Evolutionary conservation across 169 alveolate genomes (phyloP), one percentile per base, ranked within the genome.

Genomic region (Plasmodium falciparum): DNA sequence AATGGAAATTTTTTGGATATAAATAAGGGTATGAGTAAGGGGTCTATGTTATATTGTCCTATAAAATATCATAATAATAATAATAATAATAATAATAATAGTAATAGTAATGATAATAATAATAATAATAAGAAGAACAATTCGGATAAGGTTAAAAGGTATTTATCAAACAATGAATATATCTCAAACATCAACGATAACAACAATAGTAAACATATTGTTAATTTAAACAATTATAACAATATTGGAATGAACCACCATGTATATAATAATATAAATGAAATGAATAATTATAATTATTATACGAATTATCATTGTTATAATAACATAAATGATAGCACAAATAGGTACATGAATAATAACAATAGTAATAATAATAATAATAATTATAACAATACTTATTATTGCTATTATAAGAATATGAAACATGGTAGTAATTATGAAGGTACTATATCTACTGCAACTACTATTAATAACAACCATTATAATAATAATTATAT

Each of bases 361-460:
- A 56, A 56, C 39, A 24, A 73, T 29, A 8, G 29, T 26, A n/a
- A 17, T 24, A 29, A 2, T 56, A 73, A 56, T 73, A 61, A 8
- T n/a, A 73, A 56, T 54, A 39, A 29, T 56, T n/a, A 39, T 73
- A 24, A 54, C 39, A 70, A 73, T 39, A 49, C 5, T 12, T 47
- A 22, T 45, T 11, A 73, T 29, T 15, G 15, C 15, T 24, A 17
- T 24, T 56, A 7, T 56, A 73, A n/a, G 58, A 73, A 56, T 73
- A 61, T n/a, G 17, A 73, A 73, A 73, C 71, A 52, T 54, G 58
- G 56, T 73, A 73, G 17, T 56, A 33, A 39, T 73, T 52, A 54
- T 29, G 86, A 73, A 54, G 17, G n/a, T 9, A 11, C 49, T 45
- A 24, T 26, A 17, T 11, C 22, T 17, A 54, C 49, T 49, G 62